Evolutionary conservation across 495 filamentous ascomycete genomes (phyloP), one percentile per base, ranked within the genome.

Genomic region (Cryomyces minteri): DNA sequence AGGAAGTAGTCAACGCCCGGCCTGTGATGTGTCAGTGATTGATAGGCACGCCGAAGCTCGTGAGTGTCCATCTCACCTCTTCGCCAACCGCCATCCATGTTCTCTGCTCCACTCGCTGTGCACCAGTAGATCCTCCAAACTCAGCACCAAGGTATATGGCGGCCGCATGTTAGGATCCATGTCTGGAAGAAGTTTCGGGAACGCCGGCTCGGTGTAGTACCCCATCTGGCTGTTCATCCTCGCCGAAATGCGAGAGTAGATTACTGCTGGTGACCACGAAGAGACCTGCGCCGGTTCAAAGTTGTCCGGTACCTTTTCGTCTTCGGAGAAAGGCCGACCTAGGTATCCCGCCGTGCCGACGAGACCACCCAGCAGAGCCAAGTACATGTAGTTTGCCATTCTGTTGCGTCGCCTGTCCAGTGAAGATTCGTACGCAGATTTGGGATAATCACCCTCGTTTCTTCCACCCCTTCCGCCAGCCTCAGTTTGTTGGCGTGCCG

Each of bases 1-100:
- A 98, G 62, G 67, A 98, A 96, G 68, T 98, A 98, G 65, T 98
- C 90, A 40, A 94, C 71, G 37, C 90, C 90, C 30, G 90, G 90
- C 32, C 90, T 25, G 18, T 25, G 18, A 25, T 25, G 18, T 25
- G 18, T 25, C 18, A 25, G 18, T 25, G 18, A 25, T 25, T 25
- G 18, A 2, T 25, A 25, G 18, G 18, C 18, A 25, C 18, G 18
- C 18, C 18, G 18, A 25, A 25, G 18, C 18, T 25, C 18, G 2
- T 25, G 18, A 25, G 18, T 25, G 18, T 25, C 18, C 18, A 25
- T 25, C 18, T 25, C 18, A 25, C 18, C 18, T 76, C 66, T 98
- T 98, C 38, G 90, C 90, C 52, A 88, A 74, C 47, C 88, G 77
- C 88, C 90, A 98, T 30, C 90, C 90, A 54, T 95, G 82, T 53